phyloP scores from a whole-genome alignment of 2,329 filamentous ascomycete species.

The Sporothrix mexicana region DNA sequence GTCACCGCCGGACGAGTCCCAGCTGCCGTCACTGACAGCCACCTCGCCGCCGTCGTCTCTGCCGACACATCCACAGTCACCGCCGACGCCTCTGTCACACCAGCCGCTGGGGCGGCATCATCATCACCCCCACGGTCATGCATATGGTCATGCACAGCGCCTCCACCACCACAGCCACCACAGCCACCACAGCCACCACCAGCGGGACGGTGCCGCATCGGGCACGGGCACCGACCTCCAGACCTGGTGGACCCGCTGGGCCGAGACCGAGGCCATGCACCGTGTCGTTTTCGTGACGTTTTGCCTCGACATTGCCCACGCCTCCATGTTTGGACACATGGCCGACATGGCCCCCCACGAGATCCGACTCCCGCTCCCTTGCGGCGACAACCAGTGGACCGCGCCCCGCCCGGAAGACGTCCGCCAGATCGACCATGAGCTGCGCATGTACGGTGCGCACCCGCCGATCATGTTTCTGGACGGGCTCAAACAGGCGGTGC shows the following conservation, averaged over 20 bases:
- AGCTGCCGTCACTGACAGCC: not conserved
- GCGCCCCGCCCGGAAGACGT: conserved; percentile 79
- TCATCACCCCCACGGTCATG: conserved; percentile 18
- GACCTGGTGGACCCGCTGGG: conserved; percentile 84
- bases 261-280: conserved; percentile 84
- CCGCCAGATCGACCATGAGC: conserved; percentile 74
- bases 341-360: conserved; percentile 92
- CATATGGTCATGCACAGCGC: not conserved
- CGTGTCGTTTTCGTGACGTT: conserved; percentile 88
- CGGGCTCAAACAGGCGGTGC: conserved; percentile 81
- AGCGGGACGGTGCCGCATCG: conserved; percentile 30
- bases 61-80: conserved; percentile 10
- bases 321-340: conserved; percentile 89
- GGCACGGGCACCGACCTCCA: conserved; percentile 48
- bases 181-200: conserved; percentile 17
- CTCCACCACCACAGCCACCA: conserved; percentile 28
- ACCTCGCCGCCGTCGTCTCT: not conserved
- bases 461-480: conserved; percentile 77
- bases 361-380: conserved; percentile 82
- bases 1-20: conserved; percentile 69
- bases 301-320: conserved; percentile 86
- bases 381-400: conserved; percentile 85
- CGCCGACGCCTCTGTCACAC: conserved; percentile 27
- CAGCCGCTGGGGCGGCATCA: not conserved
- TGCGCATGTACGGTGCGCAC: conserved; percentile 79